Evolutionary conservation across 2,329 filamentous ascomycete species (phyloP), one percentile per base, ranked within the genome.

Genomic region (Hypocrella siamensis): DNA sequence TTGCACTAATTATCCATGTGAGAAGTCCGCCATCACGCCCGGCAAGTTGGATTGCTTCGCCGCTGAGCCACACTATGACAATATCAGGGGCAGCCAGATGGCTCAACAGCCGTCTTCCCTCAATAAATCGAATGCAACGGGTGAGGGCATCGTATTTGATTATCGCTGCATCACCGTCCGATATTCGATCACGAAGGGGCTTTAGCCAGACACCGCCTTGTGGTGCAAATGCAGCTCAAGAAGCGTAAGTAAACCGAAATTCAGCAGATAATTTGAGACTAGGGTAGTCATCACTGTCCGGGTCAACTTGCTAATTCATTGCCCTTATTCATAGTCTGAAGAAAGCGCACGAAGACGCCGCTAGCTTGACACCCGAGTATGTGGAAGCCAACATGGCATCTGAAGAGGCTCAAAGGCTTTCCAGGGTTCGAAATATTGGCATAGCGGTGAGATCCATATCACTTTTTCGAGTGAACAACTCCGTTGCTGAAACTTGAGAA

Each of bases 351-450:
- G 61, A 70, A 31, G 63, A 67, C 34, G 58, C 64, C 24, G 52
- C 58, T 5, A 55, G 57, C 39, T 57, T 72, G 39, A 70, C 67
- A 4, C 57, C 65, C 43, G 69, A 73, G 42, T 60, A 61, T 35
- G 65, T 92, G 40, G 77, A 85, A 32, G 74, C 80, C 43, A 86
- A 85, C 50, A 77, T 94, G 56, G 73, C 76, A 44, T 74, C 82
- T 19, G 70, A 76, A 38, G 90, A 98, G 59, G 75, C 73, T 35
- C 67, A 75, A 39, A 74, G 88, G 39, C 58, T 98, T 40, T 73
- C 79, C 32, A 75, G 70, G 59, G 81, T 96, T 36, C 75, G 90
- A 41, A 98, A 98, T 56, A 98, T 98, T 56, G 90, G 90, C 60
- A 98, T 98, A 63, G 90, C 90, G 48, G 80, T 85, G 73, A 32